These are phyloP conservation scores for Atkinsonella hypoxylon DNA, from an alignment of 2,329 filamentous ascomycete genomes.

Conservation along the genomic window DNA sequence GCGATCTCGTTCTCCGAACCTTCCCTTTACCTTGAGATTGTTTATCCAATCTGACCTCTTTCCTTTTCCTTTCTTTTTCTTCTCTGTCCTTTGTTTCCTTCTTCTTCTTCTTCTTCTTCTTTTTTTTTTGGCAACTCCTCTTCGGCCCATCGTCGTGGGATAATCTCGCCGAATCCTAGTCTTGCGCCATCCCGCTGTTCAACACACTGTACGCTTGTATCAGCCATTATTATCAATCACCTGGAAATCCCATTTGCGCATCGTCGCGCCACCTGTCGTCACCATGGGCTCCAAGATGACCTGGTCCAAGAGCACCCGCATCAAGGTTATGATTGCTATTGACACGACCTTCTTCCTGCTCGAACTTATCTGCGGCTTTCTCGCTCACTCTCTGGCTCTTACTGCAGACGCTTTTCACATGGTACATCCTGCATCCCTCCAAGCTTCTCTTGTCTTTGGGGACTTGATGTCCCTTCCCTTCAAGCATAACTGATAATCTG, in stretches of 20 bases:
- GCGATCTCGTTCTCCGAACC: neutral
- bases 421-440: conserved; percentile 40
- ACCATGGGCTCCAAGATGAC: conserved; percentile 44
- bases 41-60: neutral
- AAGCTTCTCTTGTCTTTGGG: neutral
- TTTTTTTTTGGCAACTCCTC: neutral
- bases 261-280: neutral
- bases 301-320: conserved; percentile 85
- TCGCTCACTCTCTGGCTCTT: conserved; percentile 81
- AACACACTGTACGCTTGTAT: too few species aligned
- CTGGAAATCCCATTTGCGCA: neutral
- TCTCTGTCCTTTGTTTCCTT: neutral
- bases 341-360: conserved; percentile 83
- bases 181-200: neutral
- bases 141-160: neutral
- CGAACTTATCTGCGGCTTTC: conserved; percentile 75
- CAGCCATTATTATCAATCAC: too few species aligned
- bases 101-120: neutral
- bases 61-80: too few species aligned
- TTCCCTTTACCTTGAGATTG: neutral
- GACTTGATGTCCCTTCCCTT: neutral
- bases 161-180: neutral
- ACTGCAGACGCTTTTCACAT: conserved; percentile 98
- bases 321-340: conserved; percentile 84
- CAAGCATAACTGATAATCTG: conserved; percentile 1